phyloP scores from a whole-genome alignment of 306 rosid genomes.

The Pueraria montana region DNA sequence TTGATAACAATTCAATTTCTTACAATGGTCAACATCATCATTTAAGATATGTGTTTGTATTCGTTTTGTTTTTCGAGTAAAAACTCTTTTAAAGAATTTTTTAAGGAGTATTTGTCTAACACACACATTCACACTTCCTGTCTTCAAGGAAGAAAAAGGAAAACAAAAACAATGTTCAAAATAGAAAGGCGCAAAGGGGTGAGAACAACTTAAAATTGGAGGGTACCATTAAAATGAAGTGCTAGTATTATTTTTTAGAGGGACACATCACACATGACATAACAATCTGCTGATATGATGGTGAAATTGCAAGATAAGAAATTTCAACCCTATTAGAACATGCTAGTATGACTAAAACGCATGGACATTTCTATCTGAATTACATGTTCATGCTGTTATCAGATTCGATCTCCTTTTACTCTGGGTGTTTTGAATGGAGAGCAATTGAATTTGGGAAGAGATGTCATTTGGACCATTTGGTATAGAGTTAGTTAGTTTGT shows the following conservation, averaged over 20 bases:
- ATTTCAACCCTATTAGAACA: neutral
- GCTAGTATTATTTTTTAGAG: neutral
- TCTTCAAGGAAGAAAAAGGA: neutral
- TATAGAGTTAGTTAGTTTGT: too few relatives aligned
- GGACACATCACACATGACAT: neutral
- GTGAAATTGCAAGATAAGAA: neutral
- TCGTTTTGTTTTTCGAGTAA: neutral
- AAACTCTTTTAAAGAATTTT: neutral
- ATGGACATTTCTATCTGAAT: neutral
- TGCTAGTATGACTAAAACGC: neutral
- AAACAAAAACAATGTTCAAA: neutral
- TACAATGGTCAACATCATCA: constrained; percentile 31
- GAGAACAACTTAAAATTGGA: neutral
- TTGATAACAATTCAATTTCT: neutral
- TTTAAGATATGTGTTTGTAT: constrained; percentile 14
- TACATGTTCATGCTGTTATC: neutral
- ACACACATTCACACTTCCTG: neutral
- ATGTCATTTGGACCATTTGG: neutral
- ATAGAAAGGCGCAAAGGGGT: neutral
- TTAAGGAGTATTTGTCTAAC: neutral
- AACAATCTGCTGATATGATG: neutral
- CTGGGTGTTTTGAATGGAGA: neutral
- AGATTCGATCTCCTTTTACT: too few relatives aligned
- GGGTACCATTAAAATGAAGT: neutral
- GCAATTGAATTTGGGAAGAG: constrained; percentile 35